These are phyloP conservation scores for Lobosporangium transversale DNA, from an alignment of 192 early-diverging fungal species.

Conservation along the genomic window DNA sequence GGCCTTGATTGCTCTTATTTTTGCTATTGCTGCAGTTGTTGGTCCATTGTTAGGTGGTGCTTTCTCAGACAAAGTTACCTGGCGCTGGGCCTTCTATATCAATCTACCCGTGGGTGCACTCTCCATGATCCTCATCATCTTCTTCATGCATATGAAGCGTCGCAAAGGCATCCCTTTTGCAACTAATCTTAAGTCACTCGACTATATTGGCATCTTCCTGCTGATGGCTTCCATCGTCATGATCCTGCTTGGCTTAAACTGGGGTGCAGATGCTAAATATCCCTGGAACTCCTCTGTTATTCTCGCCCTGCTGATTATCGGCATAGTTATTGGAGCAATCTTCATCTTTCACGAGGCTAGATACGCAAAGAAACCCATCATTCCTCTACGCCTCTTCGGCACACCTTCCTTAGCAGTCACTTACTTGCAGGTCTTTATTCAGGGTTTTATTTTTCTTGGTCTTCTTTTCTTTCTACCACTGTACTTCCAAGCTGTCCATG, in stretches of 20 bases:
- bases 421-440: conserved; percentile 69
- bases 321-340: conserved; percentile 58
- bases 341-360: conserved; percentile 76
- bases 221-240: conserved; percentile 68
- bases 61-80: conserved; percentile 73
- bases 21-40: conserved; percentile 75
- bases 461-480: conserved; percentile 79
- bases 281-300: conserved; percentile 71
- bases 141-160: conserved; percentile 51
- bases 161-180: conserved; percentile 44
- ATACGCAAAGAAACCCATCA: conserved; percentile 80
- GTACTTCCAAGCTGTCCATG: conserved; percentile 86
- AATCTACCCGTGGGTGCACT: conserved; percentile 79
- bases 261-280: conserved; percentile 72
- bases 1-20: conserved; percentile 75
- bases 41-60: conserved; percentile 85
- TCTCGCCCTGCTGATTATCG: conserved; percentile 66
- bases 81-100: conserved; percentile 86
- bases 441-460: conserved; percentile 67
- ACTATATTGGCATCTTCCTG: conserved; percentile 31
- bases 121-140: conserved; percentile 21
- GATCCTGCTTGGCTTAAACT: conserved; percentile 76
- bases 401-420: conserved; percentile 69
- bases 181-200: conserved; percentile 42
- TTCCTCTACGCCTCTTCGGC: conserved; percentile 71